Evolutionary conservation across 345 rosid genomes (phyloP).

Genomic region (Arabidopsis arenosa): DNA sequence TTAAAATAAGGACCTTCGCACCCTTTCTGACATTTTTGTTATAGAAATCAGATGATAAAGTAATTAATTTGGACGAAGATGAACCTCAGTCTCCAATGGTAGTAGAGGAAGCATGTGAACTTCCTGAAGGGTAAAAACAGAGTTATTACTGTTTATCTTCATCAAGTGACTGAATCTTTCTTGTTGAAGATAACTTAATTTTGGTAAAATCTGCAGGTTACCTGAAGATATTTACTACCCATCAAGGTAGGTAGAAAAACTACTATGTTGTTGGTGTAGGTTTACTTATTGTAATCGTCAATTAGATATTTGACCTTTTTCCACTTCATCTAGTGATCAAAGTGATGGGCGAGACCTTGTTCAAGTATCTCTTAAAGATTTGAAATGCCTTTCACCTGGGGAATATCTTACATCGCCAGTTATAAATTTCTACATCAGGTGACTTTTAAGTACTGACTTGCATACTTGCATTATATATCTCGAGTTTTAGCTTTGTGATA

Average conservation of each 20-base stretch:
- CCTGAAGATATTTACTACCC: constrained; percentile 71
- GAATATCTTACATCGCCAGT: constrained; percentile 73
- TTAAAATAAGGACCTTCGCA: background rate
- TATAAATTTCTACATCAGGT: constrained; percentile 90
- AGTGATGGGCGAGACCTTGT: constrained; percentile 78
- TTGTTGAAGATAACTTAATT: constrained; percentile 33
- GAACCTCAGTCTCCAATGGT: constrained; percentile 49
- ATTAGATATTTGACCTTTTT: constrained; percentile 1
- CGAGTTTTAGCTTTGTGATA: constrained; percentile 16
- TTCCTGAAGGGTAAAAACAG: constrained; percentile 61
- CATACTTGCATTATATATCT: background rate
- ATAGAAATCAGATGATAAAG: constrained; percentile 53
- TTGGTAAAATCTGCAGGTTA: constrained; percentile 53
- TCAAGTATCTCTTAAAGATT: constrained; percentile 65
- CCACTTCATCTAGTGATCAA: constrained; percentile 43
- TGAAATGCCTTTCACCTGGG: constrained; percentile 70
- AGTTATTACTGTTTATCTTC: constrained; percentile 26
- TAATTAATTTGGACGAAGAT: constrained; percentile 79
- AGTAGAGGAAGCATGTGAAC: constrained; percentile 45
- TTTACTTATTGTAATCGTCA: constrained; percentile 5
- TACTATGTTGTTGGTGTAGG: constrained; percentile 14
- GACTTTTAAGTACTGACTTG: constrained; percentile 33
- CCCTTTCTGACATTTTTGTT: constrained; percentile 10
- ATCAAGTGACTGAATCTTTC: constrained; percentile 17
- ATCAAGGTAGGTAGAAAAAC: constrained; percentile 55